These are phyloP conservation scores for Solanum pinnatisectum DNA, from an alignment of 257 asterid species.

Conservation along the genomic window DNA sequence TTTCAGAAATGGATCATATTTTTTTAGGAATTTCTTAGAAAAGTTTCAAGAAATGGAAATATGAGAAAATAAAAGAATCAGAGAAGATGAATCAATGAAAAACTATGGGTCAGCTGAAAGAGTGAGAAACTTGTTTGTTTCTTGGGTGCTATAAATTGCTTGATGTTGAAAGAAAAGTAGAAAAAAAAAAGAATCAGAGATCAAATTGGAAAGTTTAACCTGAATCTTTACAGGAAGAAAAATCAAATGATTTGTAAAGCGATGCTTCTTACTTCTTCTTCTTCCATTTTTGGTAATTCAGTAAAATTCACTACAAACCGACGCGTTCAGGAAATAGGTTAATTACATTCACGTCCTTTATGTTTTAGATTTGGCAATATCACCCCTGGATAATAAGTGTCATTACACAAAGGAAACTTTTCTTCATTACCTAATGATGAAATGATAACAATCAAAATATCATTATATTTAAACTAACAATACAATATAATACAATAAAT, in stretches of 20 bases:
- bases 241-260: conserved; percentile 2
- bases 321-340: not conserved
- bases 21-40: not conserved
- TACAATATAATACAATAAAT: no score
- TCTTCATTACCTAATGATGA: not conserved
- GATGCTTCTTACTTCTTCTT: conserved; percentile 7
- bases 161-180: conserved; percentile 12
- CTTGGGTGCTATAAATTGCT: conserved; percentile 8
- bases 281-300: not conserved
- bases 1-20: not conserved
- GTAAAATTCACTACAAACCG: not conserved
- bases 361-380: not conserved
- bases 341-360: not conserved
- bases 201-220: conserved; percentile 12
- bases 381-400: not conserved
- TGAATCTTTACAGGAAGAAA: not conserved
- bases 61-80: not conserved
- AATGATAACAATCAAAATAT: not conserved
- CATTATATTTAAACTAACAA: no score
- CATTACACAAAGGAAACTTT: not conserved
- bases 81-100: not conserved
- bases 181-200: not conserved
- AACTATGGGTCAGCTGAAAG: conserved; percentile 3
- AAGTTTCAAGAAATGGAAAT: not conserved
- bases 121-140: conserved; percentile 31